Base-by-base conservation (phyloP, 2,329 filamentous ascomycete species). In the Cryphonectria nitschkei region DNA sequence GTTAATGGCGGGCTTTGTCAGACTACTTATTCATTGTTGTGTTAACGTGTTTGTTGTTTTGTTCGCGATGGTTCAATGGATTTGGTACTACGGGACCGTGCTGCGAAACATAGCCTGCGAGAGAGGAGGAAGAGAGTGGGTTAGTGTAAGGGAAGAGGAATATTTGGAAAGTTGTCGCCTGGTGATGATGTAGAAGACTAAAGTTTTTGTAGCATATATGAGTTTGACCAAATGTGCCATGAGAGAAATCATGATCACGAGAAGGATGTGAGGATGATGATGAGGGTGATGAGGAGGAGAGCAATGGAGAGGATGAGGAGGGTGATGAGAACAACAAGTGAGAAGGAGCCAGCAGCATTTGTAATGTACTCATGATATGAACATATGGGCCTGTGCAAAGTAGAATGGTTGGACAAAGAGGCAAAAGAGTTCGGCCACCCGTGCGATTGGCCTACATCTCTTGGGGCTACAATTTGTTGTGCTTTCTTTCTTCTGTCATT, bases 391-490 rank as follows among this genome's bases (percentile, higher is more conserved):
- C 19, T 22, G 16, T 8, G 19, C 22, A 50, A 46, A 22, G 19
- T 8, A 7, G 8, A 50, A 50, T n/a, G 46, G 46, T 50, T 32
- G 52, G 2, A 6, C 29, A n/a, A n/a, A 13, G 26, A 22, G 22
- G 32, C 26, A 65, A 65, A 65, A 65, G 41, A 29, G 63, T 46
- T 65, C 63, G 29, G 63, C 63, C 41, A 32, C 32, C 34, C 19
- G 29, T n/a, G 58, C 46, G n/a, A 50, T 37, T 16, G 39, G 39
- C 63, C 63, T 65, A 65, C 63, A 9, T 50, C 63, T 46, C 61
- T 64, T 46, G n/a, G 39, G 61, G 61, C 37, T 29, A 39, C 34
- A 16, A 9, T 29, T 29, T 32, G 16, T 64, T 46, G 16, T 9
- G 19, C 34, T 39, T 63, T 9, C 26, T n/a, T 41, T 46, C 46